A percentile compares a stretch with the other conserved stretches of the same genome.
These are phyloP conservation scores for Hymenoscyphus scutula DNA, from an alignment of 2,329 filamentous ascomycete species.

Conservation along the genomic window DNA sequence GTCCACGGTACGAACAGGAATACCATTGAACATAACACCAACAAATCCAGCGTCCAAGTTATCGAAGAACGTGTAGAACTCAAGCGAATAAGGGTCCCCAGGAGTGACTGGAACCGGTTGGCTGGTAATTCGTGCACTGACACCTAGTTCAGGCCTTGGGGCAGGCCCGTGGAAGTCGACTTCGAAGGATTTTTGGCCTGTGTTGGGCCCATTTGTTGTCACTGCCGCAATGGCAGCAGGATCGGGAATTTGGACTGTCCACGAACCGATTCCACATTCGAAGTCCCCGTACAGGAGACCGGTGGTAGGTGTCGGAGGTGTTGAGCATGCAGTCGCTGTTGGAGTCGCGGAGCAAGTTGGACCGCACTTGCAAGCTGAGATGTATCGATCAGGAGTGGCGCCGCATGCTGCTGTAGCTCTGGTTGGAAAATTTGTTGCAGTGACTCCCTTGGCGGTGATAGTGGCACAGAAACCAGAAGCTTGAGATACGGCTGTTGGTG, in stretches of 20 bases:
- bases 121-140: neutral
- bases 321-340: neutral
- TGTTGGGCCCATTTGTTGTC: neutral
- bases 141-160: neutral
- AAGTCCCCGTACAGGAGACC: slow-evolving; percentile 8
- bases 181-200: slow-evolving; percentile 3
- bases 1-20: neutral
- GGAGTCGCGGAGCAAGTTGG: slow-evolving; percentile 3
- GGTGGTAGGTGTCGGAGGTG: neutral
- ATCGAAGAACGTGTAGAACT: slow-evolving; percentile 5
- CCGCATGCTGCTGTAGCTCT: slow-evolving; percentile 4
- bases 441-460: slow-evolving; percentile 2
- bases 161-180: neutral
- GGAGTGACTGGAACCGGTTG: neutral
- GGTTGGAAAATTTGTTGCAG: slow-evolving; percentile 4
- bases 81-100: neutral
- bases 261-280: slow-evolving; percentile 6
- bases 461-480: slow-evolving; percentile 9
- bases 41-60: slow-evolving; percentile 6
- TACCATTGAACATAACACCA: slow-evolving; percentile 1
- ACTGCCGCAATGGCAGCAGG: slow-evolving; percentile 4
- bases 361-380: slow-evolving; percentile 12
- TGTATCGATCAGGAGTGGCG: slow-evolving; percentile 2
- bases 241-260: neutral
- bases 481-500: neutral